phyloP scores from a whole-genome alignment of 2,329 filamentous ascomycete species.

The Apiospora hydei region DNA sequence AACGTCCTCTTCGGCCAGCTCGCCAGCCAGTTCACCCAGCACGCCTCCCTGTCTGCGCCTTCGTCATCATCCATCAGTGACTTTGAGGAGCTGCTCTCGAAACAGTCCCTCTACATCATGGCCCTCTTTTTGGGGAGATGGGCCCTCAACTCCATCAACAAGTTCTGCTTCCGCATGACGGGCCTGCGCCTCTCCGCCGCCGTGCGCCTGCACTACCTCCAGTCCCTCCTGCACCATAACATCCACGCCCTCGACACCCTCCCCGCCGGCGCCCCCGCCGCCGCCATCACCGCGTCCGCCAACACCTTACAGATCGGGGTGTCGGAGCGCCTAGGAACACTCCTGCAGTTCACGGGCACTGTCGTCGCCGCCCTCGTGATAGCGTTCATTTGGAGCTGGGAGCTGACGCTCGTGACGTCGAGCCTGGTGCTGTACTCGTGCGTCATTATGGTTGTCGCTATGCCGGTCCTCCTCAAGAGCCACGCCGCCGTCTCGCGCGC shows the following conservation, averaged over 20 bases:
- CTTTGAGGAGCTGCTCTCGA: slow-evolving; percentile 50
- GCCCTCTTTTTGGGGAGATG: slow-evolving; percentile 73
- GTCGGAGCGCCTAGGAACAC: slow-evolving; percentile 64
- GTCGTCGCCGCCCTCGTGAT: slow-evolving; percentile 59
- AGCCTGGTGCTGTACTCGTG: slow-evolving; percentile 61
- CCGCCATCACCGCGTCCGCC: slow-evolving; percentile 65
- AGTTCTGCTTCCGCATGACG: slow-evolving; percentile 65
- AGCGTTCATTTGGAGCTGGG: slow-evolving; percentile 62
- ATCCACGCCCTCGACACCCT: slow-evolving; percentile 70
- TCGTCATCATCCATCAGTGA: slow-evolving; percentile 40
- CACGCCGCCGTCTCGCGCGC: slow-evolving; percentile 52
- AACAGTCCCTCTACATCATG: slow-evolving; percentile 67
- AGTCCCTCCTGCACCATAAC: slow-evolving; percentile 65
- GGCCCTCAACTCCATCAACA: slow-evolving; percentile 64
- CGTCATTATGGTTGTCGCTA: slow-evolving; percentile 51
- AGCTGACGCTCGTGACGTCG: slow-evolving; percentile 62
- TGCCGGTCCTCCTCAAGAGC: slow-evolving; percentile 61
- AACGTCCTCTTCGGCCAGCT: slow-evolving; percentile 62
- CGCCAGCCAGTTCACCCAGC: slow-evolving; percentile 53
- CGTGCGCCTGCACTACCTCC: slow-evolving; percentile 67
- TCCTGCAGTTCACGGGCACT: slow-evolving; percentile 60
- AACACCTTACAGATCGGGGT: slow-evolving; percentile 68
- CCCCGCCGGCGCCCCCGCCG: slow-evolving; percentile 62
- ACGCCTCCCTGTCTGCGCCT: slow-evolving; percentile 39
- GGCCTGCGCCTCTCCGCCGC: slow-evolving; percentile 64